Conservation (phyloP, 129 eudicot genomes). For the Solidago caesia region DNA sequence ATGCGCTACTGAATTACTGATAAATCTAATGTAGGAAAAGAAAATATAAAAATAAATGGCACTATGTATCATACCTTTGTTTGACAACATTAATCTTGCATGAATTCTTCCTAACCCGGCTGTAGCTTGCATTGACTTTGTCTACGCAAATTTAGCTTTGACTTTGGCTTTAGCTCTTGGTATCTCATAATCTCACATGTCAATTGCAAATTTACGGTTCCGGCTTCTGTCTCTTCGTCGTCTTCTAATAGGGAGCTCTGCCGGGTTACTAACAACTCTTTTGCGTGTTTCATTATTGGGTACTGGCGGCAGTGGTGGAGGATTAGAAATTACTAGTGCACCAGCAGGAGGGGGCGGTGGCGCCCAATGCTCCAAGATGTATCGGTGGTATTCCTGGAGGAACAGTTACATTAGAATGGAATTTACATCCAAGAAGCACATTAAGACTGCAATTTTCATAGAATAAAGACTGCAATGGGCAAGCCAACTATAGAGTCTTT, state of each 20-base stretch:
- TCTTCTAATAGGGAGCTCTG: constrained; percentile 31
- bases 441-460: background rate
- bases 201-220: constrained; percentile 51
- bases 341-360: constrained; percentile 47
- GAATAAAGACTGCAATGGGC: background rate
- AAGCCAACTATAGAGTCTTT: background rate
- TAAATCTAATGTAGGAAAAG: background rate
- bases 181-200: constrained; percentile 29
- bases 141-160: constrained; percentile 31
- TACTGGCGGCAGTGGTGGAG: constrained; percentile 44
- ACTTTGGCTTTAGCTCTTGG: constrained; percentile 15
- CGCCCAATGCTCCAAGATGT: constrained; percentile 64
- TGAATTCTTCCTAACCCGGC: constrained; percentile 31
- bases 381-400: constrained; percentile 78
- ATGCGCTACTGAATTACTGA: background rate
- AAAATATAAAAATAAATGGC: background rate
- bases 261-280: constrained; percentile 23
- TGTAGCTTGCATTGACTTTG: constrained; percentile 15
- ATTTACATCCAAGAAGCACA: background rate
- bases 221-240: constrained; percentile 46
- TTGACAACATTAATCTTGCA: constrained; percentile 20
- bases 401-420: background rate
- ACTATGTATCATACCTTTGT: constrained; percentile 10
- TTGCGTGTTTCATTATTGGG: constrained; percentile 26
- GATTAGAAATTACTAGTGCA: constrained; percentile 18